Conservation (phyloP, 2,329 filamentous ascomycete genomes). For the Fusarium piperis region DNA sequence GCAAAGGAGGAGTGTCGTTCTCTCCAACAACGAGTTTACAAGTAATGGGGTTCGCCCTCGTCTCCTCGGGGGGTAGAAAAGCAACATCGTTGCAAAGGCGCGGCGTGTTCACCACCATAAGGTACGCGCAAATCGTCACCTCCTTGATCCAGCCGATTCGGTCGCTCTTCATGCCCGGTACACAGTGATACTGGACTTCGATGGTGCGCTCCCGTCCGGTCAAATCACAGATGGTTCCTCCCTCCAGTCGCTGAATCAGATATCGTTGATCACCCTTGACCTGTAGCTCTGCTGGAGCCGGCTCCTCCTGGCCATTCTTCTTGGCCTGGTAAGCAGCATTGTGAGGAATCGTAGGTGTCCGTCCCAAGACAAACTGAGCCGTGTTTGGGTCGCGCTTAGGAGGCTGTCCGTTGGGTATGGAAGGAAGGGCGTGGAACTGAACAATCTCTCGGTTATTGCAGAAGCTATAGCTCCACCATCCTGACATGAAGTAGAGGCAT, state of each 20-base stretch:
- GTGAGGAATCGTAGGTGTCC: conserved; percentile 50
- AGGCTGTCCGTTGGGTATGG: conserved; percentile 72
- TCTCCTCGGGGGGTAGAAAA: conserved; percentile 83
- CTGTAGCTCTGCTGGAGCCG: conserved; percentile 72
- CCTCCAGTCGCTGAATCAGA: conserved; percentile 82
- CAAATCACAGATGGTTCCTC: conserved; percentile 86
- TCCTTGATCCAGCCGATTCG: conserved; percentile 94
- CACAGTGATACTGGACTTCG: conserved; percentile 84
- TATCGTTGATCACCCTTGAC: conserved; percentile 86
- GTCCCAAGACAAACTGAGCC: conserved; percentile 80
- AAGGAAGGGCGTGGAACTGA: conserved; percentile 87
- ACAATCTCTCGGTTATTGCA: conserved; percentile 89
- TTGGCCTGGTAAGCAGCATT: conserved; percentile 39
- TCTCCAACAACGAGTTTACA: conserved; percentile 76
- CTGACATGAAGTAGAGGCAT: conserved; percentile 83
- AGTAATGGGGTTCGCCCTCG: conserved; percentile 77
- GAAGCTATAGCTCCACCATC: conserved; percentile 97
- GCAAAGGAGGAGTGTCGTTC: conserved; percentile 50
- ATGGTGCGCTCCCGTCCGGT: conserved; percentile 84
- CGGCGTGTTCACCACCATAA: conserved; percentile 93
- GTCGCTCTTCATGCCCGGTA: conserved; percentile 76
- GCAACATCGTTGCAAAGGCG: conserved; percentile 88
- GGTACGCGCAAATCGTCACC: conserved; percentile 87
- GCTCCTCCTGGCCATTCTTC: conserved; percentile 37
- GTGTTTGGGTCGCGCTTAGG: conserved; percentile 81